Base-by-base conservation (phyloP, 2,329 filamentous ascomycete genomes). In the Penicillium italicum region DNA sequence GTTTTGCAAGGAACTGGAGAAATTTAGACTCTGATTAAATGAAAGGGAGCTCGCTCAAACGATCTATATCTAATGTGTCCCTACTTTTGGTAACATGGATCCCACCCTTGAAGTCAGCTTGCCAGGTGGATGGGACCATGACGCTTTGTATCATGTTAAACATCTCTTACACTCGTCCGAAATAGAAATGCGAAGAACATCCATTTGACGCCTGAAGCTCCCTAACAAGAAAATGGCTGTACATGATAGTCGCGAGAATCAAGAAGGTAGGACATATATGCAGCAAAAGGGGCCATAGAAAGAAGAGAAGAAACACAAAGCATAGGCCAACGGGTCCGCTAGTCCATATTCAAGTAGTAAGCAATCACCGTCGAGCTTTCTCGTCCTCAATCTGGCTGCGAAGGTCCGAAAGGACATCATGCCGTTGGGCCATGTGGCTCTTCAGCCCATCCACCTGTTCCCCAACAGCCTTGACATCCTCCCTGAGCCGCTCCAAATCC, bases 371-470 rank as follows among this genome's bases (percentile, higher is more conserved):
- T 58, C 80, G 77, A 56, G 78, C 77, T 79, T 89, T 94, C 82
- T 93, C 92, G 22, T 90, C 87, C 67, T 97, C 91, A 74, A 97
- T 88, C 76, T 97, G 86, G 69, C 85, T 80, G 74, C 85, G 84
- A 70, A 97, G 71, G 72, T 90, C 88, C 45, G 88, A 85, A 66
- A 99, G 77, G 30, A 87, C 84, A 62, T 87, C 84, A 74, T 93
- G 85, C 59, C 94, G 82, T 62, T 86, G 85, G 67, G 85, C 82
- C 68, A 97, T 76, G 79, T 99, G 94, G 58, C 80, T 77, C 77
- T 96, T 91, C 62, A 99, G 74, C 0, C 92, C 91, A 62, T 97
- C 91, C 2, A 99, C 87, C 79, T 99, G 93, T 76, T 97, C 93
- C 68, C 84, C 87, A n/a, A 99, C 90, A 43, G 90, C 89, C 66